Evolutionary conservation across 163 green algal genomes (phyloP), one percentile per base, ranked within the genome.

Genomic region (Chlamydomonas reinhardtii): DNA sequence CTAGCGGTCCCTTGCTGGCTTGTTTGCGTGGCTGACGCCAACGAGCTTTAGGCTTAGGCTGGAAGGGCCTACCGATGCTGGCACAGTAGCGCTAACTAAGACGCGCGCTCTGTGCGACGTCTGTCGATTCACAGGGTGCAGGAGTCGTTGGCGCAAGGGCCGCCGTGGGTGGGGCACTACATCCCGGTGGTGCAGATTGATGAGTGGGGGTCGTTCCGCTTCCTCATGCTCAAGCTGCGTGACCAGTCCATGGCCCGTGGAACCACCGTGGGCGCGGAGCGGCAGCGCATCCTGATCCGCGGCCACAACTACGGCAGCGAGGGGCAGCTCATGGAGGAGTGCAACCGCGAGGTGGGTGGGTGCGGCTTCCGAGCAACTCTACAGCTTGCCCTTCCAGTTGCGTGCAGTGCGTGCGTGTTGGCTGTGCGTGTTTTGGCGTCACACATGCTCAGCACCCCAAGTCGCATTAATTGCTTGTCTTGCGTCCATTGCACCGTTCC

Each of bases 251-350:
- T 35, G 4, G 43, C 73, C 32, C 39, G 37, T 35, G 78, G 35
- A 24, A 68, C 35, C 70, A 48, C 11, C 52, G 37, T 22, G 69
- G 64, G 64, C 73, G 43, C 61, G 22, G 89, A 86, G 31, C 84
- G 84, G 25, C 83, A 92, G 84, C 80, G 82, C 64, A 90, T 93
- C 75, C 62, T 92, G 25, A 69, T 94, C 37, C 83, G 91, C 0
- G 91, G 91, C 22, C 84, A 76, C 52, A 94, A 94, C 89, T 92
- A 93, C 70, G 82, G 83, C 65, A 89, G 68, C 32, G 86, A 94
- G 73, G 87, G 73, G 1, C 86, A 89, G 81, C 74, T 94, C 14
- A 77, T 92, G 52, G 89, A 92, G 81, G 84, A 86, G 22, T 59
- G 87, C 74, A 90, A 89, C 76, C 65, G 81, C 9, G 87, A 94